These are phyloP conservation scores for Wickerhamiella pararugosa DNA, from an alignment of 1,139 yeast species.

Conservation along the genomic window DNA sequence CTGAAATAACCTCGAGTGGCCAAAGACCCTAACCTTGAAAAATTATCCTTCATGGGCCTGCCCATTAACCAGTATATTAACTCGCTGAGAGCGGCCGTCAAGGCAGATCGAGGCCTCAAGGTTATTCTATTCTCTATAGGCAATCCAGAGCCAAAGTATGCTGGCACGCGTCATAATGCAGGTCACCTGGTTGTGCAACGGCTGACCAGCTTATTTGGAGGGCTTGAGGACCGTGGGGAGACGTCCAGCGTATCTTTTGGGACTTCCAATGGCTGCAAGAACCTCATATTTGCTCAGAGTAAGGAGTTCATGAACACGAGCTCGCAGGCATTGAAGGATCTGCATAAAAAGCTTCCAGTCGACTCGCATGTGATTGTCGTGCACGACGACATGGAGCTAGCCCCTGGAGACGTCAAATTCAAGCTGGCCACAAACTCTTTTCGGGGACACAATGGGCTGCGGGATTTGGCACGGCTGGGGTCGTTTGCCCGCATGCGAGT, in stretches of 20 bases:
- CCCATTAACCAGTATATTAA: slow-evolving; percentile 15
- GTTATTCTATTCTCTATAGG: slow-evolving; percentile 39
- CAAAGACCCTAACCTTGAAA: background rate
- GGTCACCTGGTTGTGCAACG: slow-evolving; percentile 41
- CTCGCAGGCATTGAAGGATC: slow-evolving; percentile 35
- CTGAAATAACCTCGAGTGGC: background rate
- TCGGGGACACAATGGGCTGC: slow-evolving; percentile 73
- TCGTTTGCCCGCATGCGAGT: slow-evolving; percentile 44
- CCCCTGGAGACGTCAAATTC: slow-evolving; percentile 47
- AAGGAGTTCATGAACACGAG: slow-evolving; percentile 53
- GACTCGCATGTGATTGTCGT: slow-evolving; percentile 37
- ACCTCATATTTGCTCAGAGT: slow-evolving; percentile 34
- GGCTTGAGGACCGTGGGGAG: background rate
- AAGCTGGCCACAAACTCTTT: slow-evolving; percentile 31
- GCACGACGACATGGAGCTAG: slow-evolving; percentile 62
- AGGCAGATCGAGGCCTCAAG: slow-evolving; percentile 8
- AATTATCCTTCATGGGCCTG: slow-evolving; percentile 7
- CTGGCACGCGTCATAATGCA: slow-evolving; percentile 58
- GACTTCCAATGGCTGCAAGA: slow-evolving; percentile 20
- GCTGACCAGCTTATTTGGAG: slow-evolving; percentile 2
- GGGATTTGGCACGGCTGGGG: slow-evolving; percentile 33
- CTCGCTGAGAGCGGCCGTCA: slow-evolving; percentile 7
- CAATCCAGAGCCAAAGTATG: slow-evolving; percentile 54
- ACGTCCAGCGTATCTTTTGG: slow-evolving; percentile 20
- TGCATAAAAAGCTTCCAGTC: slow-evolving; percentile 12